Percentiles rank a stretch among this genome's conserved stretches.
phyloP scores from a whole-genome alignment of 768 basidiomycete species.

The Podaxis sp. region DNA sequence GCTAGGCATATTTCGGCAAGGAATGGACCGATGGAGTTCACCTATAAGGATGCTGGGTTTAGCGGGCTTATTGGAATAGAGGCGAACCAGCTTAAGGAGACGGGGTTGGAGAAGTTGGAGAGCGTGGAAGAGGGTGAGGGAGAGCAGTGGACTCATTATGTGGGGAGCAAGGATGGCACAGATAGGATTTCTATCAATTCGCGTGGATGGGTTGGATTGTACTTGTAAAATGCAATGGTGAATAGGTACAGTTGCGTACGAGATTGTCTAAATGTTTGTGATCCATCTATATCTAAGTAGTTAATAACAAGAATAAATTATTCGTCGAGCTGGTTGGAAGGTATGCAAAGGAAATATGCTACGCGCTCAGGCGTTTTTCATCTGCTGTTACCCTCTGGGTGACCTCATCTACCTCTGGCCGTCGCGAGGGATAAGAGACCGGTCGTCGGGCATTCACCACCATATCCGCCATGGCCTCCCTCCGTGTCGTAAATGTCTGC shows the following conservation, averaged over 20 bases:
- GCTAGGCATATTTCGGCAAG: slow-evolving; percentile 46
- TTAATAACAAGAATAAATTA: neutral
- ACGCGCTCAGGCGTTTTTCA: slow-evolving; percentile 16
- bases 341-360: neutral
- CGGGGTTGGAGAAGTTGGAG: slow-evolving; percentile 28
- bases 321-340: neutral
- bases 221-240: slow-evolving; percentile 30
- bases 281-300: too few species aligned
- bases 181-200: slow-evolving; percentile 41
- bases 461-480: slow-evolving; percentile 25
- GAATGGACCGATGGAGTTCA: slow-evolving; percentile 57
- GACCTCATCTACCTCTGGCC: slow-evolving; percentile 2
- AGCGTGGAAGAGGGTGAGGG: slow-evolving; percentile 15
- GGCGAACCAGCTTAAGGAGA: slow-evolving; percentile 36
- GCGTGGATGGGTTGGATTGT: slow-evolving; percentile 48
- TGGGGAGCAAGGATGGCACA: slow-evolving; percentile 36
- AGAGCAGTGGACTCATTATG: slow-evolving; percentile 42
- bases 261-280: too few species aligned
- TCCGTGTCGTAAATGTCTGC: slow-evolving; percentile 24
- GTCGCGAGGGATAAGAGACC: neutral
- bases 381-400: slow-evolving; percentile 8
- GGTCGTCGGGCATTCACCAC: slow-evolving; percentile 18
- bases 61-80: slow-evolving; percentile 46
- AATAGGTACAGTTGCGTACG: too few species aligned
- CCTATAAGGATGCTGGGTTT: slow-evolving; percentile 51